Conservation (phyloP, 306 rosid genomes). For the Quercus bicolor region DNA sequence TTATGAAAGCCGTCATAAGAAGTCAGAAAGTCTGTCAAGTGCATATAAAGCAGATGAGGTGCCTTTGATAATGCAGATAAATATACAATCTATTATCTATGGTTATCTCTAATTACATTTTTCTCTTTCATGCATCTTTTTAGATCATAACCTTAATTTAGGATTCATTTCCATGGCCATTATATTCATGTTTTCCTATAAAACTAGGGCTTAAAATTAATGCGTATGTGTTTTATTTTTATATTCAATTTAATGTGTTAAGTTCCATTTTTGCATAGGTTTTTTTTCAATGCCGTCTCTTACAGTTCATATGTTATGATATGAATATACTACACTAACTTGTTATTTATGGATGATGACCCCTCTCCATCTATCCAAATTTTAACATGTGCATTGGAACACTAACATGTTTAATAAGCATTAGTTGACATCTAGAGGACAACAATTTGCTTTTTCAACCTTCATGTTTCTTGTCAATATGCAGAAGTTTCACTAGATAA, state of each 20-base stretch:
- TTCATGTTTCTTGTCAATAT: no score
- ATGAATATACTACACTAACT: no score
- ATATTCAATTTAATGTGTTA: neutral
- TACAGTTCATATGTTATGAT: no score
- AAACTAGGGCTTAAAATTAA: neutral
- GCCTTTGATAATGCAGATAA: slow-evolving; percentile 4
- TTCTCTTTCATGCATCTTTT: neutral
- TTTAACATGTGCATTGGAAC: no score
- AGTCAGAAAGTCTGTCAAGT: slow-evolving; percentile 16
- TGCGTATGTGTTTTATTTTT: neutral
- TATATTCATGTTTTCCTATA: neutral
- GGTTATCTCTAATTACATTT: neutral
- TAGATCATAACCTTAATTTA: no score
- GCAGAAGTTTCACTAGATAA: no score
- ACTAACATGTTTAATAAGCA: no score
- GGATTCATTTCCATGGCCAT: neutral
- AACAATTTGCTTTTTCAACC: no score
- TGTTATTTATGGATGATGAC: no score
- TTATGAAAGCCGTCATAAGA: slow-evolving; percentile 28
- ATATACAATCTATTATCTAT: neutral
- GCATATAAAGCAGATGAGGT: slow-evolving; percentile 29
- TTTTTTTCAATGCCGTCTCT: neutral
- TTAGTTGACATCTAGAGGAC: no score
- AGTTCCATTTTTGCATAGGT: neutral
- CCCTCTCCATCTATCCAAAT: no score